phyloP scores from a whole-genome alignment of 23 red algal species.

The Gracilaria domingensis region DNA sequence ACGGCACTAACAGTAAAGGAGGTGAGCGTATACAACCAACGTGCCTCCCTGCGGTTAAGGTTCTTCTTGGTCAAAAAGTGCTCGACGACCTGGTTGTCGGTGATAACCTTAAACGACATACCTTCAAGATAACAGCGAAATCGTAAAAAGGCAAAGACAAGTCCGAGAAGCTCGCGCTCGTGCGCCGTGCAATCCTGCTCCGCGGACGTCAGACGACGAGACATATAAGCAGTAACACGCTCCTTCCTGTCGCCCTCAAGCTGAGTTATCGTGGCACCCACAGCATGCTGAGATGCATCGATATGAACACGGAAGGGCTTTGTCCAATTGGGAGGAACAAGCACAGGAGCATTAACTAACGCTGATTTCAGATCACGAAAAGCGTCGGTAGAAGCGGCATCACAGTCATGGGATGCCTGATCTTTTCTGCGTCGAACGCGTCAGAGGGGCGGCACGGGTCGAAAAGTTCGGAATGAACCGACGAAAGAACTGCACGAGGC shows the following conservation, averaged over 20 bases:
- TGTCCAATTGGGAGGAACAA: background rate
- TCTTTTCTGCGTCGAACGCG: too few relatives aligned
- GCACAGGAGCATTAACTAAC: background rate
- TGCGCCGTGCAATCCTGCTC: constrained; percentile 20
- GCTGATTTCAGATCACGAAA: constrained; percentile 1
- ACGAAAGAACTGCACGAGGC: too few relatives aligned
- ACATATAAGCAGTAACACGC: background rate
- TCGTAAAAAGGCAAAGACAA: background rate
- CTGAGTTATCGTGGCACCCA: background rate
- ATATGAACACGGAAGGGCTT: background rate
- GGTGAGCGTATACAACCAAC: background rate
- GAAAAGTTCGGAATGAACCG: too few relatives aligned
- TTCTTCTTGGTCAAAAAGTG: constrained; percentile 12
- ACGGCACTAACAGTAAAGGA: background rate
- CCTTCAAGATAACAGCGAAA: constrained; percentile 20
- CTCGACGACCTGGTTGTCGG: constrained; percentile 25
- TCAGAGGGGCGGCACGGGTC: too few relatives aligned
- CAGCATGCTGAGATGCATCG: background rate
- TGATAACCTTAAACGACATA: background rate
- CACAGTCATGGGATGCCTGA: too few relatives aligned
- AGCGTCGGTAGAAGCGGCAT: too few relatives aligned
- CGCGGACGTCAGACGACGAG: background rate
- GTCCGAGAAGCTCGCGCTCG: constrained; percentile 1
- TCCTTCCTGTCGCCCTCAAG: background rate
- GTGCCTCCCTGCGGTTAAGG: background rate